Percentiles rank a stretch among this genome's conserved stretches.
These are phyloP conservation scores for Gyromitra esculenta DNA, from an alignment of 2,329 filamentous ascomycete species.

Conservation along the genomic window DNA sequence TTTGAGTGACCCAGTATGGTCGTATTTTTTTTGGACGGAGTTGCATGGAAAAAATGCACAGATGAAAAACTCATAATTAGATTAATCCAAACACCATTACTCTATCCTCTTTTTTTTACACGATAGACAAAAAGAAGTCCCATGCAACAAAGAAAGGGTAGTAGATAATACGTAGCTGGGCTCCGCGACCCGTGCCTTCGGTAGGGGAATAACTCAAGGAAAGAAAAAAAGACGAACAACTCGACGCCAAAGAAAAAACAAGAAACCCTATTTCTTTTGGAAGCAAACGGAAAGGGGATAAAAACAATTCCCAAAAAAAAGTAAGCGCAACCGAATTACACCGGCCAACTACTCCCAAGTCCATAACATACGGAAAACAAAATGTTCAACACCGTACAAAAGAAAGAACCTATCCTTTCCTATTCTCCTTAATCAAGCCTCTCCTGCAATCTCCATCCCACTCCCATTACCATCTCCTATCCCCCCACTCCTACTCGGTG, in stretches of 20 bases:
- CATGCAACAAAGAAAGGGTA: conserved; percentile 7
- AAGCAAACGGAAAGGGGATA: neutral
- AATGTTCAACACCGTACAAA: conserved; percentile 40
- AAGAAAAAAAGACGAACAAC: conserved; percentile 8
- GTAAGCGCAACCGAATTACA: conserved; percentile 42
- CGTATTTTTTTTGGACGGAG: neutral
- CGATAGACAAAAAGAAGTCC: conserved; percentile 19
- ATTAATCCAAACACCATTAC: conserved; percentile 13
- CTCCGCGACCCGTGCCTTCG: neutral
- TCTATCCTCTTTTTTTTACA: conserved; percentile 4
- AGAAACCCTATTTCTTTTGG: neutral
- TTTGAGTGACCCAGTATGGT: conserved; percentile 12
- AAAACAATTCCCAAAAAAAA: conserved; percentile 17
- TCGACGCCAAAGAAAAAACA: conserved; percentile 19
- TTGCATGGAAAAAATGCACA: neutral
- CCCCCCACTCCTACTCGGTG: conserved; percentile 71
- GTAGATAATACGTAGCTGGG: conserved; percentile 1
- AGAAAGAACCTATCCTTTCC: conserved; percentile 11
- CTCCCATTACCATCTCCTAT: conserved; percentile 54
- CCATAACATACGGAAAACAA: conserved; percentile 23
- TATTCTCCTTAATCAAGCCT: conserved; percentile 14
- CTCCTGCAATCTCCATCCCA: conserved; percentile 55
- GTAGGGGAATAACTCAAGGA: neutral
- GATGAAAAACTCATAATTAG: neutral
- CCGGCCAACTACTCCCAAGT: conserved; percentile 35